Evolutionary conservation across 495 filamentous ascomycete genomes (phyloP).

Genomic region (Hypoxylon perforatum): DNA sequence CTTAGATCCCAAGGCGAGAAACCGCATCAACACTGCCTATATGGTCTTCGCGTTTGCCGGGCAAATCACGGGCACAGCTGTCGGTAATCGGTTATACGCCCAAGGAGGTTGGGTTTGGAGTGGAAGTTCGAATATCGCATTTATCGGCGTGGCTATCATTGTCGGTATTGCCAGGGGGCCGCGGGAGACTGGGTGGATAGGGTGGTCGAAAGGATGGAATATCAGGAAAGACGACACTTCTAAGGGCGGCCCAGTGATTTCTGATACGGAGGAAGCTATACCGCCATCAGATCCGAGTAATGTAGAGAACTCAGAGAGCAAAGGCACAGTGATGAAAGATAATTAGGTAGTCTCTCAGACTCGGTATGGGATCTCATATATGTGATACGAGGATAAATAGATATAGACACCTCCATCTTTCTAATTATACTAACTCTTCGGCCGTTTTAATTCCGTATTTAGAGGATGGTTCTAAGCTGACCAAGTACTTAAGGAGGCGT

Average conservation of each 20-base stretch:
- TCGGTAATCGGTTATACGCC: constrained; percentile 77
- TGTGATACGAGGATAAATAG: too few species aligned
- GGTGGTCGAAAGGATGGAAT: constrained; percentile 77
- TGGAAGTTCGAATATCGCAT: constrained; percentile 74
- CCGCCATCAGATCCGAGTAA: neutral
- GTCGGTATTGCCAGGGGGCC: constrained; percentile 71
- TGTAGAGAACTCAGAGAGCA: neutral
- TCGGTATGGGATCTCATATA: too few species aligned
- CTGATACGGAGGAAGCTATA: constrained; percentile 13
- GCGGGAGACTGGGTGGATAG: constrained; percentile 76
- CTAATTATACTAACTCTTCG: too few species aligned
- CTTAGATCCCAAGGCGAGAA: constrained; percentile 76
- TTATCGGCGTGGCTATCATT: constrained; percentile 69
- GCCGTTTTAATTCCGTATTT: too few species aligned
- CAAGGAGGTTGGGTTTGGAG: constrained; percentile 75
- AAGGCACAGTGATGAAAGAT: neutral
- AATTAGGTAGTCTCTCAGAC: neutral
- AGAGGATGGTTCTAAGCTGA: too few species aligned
- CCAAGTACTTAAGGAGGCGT: too few species aligned
- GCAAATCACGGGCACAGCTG: constrained; percentile 79
- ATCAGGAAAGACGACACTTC: constrained; percentile 52
- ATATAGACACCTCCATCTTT: too few species aligned
- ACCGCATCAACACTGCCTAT: constrained; percentile 84
- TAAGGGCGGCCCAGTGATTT: constrained; percentile 7
- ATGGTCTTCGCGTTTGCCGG: constrained; percentile 81